Evolutionary conservation across 495 filamentous ascomycete genomes (phyloP), one percentile per base, ranked within the genome.

Genomic region (Aspergillus bridgeri): DNA sequence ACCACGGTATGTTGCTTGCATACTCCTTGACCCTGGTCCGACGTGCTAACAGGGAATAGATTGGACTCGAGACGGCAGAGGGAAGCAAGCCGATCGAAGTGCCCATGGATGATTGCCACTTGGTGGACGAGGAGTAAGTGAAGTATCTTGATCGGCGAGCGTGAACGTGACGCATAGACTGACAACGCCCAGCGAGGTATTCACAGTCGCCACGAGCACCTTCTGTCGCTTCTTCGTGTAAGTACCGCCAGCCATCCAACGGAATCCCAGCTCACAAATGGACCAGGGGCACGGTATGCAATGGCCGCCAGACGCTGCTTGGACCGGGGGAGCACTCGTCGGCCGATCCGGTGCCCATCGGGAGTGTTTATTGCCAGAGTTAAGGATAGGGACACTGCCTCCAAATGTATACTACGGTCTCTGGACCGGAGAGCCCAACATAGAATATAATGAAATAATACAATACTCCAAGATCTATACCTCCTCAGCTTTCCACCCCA

Each of bases 401-500:
- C 33, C n/a, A n/a, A n/a, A 38, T 38, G 33, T 38, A 38, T 38
- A 51, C 46, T 22, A 48, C 46, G 46, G 13, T 18, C 45, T 47
- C 22, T 47, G 19, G 22, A 21, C 22, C n/a, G n/a, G n/a, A n/a
- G n/a, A n/a, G n/a, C n/a, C n/a, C n/a, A n/a, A n/a, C n/a, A n/a
- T n/a, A n/a, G n/a, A n/a, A n/a, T n/a, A n/a, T n/a, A n/a, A n/a
- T n/a, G n/a, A n/a, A n/a, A n/a, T n/a, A n/a, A n/a, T n/a, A n/a
- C n/a, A n/a, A n/a, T n/a, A n/a, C n/a, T n/a, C n/a, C n/a, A 22
- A 22, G 5, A n/a, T 45, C 22, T 23, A 54, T 50, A 9, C 24
- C 11, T 42, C 44, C 49, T 53, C 38, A n/a, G 42, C 47, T 42
- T 3, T 13, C 86, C 86, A 89, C 3, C 79, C 47, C 17, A 83